phyloP scores from a whole-genome alignment of 1,284 basidiomycete species.

The Uromyces viciae-fabae region DNA sequence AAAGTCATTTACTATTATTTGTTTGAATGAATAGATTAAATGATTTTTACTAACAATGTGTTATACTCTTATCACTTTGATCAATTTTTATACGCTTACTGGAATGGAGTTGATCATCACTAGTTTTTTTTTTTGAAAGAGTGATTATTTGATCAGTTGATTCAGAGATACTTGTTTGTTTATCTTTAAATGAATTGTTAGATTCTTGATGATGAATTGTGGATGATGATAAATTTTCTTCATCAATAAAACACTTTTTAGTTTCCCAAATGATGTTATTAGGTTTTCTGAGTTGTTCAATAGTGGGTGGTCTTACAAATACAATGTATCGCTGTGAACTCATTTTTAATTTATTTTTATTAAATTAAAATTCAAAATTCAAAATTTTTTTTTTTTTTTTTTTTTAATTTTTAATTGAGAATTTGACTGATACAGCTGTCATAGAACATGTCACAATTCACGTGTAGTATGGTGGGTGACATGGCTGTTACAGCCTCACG shows the following conservation, averaged over 20 bases:
- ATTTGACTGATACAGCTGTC: no score
- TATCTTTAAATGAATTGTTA: not conserved
- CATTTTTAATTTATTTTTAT: not conserved
- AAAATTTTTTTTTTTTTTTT: no score
- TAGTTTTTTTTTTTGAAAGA: not conserved
- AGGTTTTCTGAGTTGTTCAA: constrained; percentile 1
- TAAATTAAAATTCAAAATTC: no score
- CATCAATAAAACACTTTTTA: not conserved
- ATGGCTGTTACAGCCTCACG: no score
- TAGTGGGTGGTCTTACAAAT: constrained; percentile 29
- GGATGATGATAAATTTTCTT: not conserved
- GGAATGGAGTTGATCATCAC: not conserved
- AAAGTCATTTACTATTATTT: not conserved
- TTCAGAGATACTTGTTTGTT: not conserved
- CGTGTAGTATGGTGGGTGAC: no score
- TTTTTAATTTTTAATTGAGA: no score
- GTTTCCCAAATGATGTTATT: not conserved
- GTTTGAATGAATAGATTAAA: not conserved
- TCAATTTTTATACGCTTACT: not conserved
- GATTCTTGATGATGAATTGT: not conserved
- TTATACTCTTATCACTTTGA: not conserved
- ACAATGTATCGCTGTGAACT: constrained; percentile 21
- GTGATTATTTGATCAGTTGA: not conserved
- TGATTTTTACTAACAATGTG: not conserved
- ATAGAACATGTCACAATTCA: no score